Evolutionary conservation across 192 early-diverging fungal species (phyloP).

Genomic region (Backusella luteola): DNA sequence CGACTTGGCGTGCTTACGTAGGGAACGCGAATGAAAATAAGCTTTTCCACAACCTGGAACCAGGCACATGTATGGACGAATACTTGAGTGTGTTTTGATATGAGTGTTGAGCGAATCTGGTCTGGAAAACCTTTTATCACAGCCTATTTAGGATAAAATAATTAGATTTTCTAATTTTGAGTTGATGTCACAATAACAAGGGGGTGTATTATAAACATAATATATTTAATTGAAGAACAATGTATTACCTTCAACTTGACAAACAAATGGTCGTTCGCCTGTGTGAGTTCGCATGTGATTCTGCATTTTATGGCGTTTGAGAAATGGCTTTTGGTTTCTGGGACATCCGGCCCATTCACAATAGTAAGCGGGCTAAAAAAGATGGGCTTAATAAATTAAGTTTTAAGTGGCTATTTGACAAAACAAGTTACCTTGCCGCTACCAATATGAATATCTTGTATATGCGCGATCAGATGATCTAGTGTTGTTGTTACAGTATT

Average conservation of each 20-base stretch:
- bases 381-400: neutral
- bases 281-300: constrained; percentile 73
- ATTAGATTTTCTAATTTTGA: constrained; percentile 1
- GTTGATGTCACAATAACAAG: neutral
- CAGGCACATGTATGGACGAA: constrained; percentile 48
- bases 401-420: neutral
- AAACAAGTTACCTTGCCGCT: constrained; percentile 46
- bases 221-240: neutral
- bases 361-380: constrained; percentile 40
- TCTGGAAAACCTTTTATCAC: constrained; percentile 66
- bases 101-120: constrained; percentile 67
- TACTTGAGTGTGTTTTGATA: constrained; percentile 54
- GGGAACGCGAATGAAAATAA: constrained; percentile 55
- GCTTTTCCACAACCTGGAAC: constrained; percentile 51
- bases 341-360: constrained; percentile 47
- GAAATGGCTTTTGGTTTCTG: constrained; percentile 56
- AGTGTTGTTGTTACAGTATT: neutral
- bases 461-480: constrained; percentile 41
- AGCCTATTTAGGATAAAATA: constrained; percentile 36
- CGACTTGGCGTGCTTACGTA: constrained; percentile 54
- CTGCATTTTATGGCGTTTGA: constrained; percentile 65
- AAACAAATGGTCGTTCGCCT: constrained; percentile 65
- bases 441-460: constrained; percentile 50
- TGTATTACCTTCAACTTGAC: constrained; percentile 10
- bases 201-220: neutral